Evolutionary conservation across 129 eudicot species (phyloP), one percentile per base, ranked within the genome.

Genomic region (Sambucus nigra): DNA sequence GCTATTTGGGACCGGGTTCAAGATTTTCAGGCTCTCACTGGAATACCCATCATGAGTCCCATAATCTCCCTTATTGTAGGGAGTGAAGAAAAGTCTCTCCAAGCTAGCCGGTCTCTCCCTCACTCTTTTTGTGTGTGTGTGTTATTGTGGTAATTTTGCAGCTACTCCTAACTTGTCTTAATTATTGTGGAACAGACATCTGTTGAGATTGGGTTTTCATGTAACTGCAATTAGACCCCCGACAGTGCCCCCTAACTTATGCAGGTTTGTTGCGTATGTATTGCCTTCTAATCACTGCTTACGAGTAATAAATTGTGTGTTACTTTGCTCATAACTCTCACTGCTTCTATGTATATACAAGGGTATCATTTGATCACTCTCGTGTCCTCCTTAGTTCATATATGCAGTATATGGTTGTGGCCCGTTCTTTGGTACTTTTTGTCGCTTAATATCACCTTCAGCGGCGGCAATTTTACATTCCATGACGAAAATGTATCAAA

Each of bases 151-250:
- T 42, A 19, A 44, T 55, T 57, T 41, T 47, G 55, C 18, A 21
- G 11, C 60, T 55, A 7, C 3, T 23, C 40, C 61, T 59, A 26
- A 60, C 59, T 31, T 26, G 26, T 35, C 26, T 60, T 57, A 12
- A 41, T 50, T 27, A 22, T 10, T 0, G 28, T 72, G 61, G 13
- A 63, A 17, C 82, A 92, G 99, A 77, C 89, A 92, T 67, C 76
- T 92, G 65, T 63, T 92, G 65, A 66, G 72, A 71, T 77, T 83
- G 42, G 99, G 99, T n/a, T 92, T 86, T 60, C 99, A 92, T 73
- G 78, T 92, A 69, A 79, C 91, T 63, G 96, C 99, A 47, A 92
- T 92, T 66, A 79, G 94, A 62, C 96, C 99, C 72, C 99, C 96
- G 15, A 86, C 99, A 0, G 99, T 92, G 51, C 82, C 99, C 27